Percentiles rank a stretch among this genome's conserved stretches.
Conservation (phyloP, 2,329 filamentous ascomycete species). For the Monosporascus cannonballus region DNA sequence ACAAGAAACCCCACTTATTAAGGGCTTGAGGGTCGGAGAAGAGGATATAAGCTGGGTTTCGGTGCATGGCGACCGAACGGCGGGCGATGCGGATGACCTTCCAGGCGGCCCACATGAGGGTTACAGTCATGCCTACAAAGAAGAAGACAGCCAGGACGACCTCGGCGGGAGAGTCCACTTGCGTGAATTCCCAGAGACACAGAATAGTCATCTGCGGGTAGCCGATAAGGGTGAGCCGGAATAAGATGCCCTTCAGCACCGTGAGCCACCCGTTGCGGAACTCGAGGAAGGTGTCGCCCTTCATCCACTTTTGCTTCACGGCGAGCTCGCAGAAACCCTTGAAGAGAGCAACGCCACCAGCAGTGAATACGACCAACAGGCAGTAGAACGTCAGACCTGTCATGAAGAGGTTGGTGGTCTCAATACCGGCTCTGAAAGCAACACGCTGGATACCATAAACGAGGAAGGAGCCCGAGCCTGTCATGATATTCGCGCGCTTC, state of each 20-base stretch:
- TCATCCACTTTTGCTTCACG: slow-evolving; percentile 65
- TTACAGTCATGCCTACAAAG: slow-evolving; percentile 66
- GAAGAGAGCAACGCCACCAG: slow-evolving; percentile 64
- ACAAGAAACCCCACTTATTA: slow-evolving; percentile 91
- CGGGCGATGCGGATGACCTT: slow-evolving; percentile 79
- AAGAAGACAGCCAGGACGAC: slow-evolving; percentile 76
- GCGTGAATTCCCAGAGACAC: slow-evolving; percentile 79
- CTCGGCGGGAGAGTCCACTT: slow-evolving; percentile 70
- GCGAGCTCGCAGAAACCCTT: slow-evolving; percentile 70
- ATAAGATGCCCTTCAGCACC: slow-evolving; percentile 79
- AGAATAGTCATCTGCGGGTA: slow-evolving; percentile 81
- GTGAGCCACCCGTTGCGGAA: slow-evolving; percentile 85
- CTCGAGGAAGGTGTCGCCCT: slow-evolving; percentile 74
- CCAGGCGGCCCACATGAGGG: slow-evolving; percentile 70
- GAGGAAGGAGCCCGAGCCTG: slow-evolving; percentile 40
- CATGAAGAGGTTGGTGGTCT: slow-evolving; percentile 79
- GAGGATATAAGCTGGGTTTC: slow-evolving; percentile 84
- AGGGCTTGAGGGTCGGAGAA: slow-evolving; percentile 79
- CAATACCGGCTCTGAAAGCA: slow-evolving; percentile 73
- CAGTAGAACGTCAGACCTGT: slow-evolving; percentile 78
- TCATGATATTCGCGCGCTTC: slow-evolving; percentile 40
- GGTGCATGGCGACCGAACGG: slow-evolving; percentile 77
- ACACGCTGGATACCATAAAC: slow-evolving; percentile 75
- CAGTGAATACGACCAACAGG: slow-evolving; percentile 66
- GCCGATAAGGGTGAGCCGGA: slow-evolving; percentile 74